Conservation (phyloP, 1,284 basidiomycete species). For the Sporisorium iseilematis-ciliati region DNA sequence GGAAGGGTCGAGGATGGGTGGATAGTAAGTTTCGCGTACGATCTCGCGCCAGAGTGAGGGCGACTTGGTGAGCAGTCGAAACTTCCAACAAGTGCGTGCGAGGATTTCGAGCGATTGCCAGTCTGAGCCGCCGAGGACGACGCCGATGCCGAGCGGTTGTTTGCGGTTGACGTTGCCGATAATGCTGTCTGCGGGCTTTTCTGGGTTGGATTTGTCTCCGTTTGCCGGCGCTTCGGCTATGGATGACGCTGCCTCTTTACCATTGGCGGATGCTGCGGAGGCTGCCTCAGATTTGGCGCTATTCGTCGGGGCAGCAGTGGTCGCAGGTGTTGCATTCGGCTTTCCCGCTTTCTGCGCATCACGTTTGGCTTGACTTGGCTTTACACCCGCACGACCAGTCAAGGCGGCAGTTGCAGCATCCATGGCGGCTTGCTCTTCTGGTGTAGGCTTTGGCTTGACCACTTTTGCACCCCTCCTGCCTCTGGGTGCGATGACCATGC, state of each 20-base stretch:
- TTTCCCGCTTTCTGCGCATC: constrained; percentile 14
- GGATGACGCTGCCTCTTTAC: constrained; percentile 1
- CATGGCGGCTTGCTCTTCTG: constrained; percentile 42
- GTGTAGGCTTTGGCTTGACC: constrained; percentile 41
- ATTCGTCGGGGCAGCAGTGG: not conserved
- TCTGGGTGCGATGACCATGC: constrained; percentile 48
- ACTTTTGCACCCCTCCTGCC: constrained; percentile 58
- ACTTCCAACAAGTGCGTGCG: constrained; percentile 62
- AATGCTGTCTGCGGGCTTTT: constrained; percentile 16
- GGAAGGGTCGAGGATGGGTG: constrained; percentile 46
- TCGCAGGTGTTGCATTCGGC: not conserved
- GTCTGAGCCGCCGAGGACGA: constrained; percentile 62
- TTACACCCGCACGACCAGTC: constrained; percentile 12
- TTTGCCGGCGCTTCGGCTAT: not conserved
- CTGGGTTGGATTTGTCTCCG: constrained; percentile 11
- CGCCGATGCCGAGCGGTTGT: constrained; percentile 48
- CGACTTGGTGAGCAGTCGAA: constrained; percentile 60
- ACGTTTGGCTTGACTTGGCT: not conserved
- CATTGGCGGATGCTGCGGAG: not conserved
- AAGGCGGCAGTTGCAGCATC: constrained; percentile 35
- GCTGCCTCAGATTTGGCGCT: not conserved
- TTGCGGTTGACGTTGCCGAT: constrained; percentile 21
- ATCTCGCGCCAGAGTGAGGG: constrained; percentile 61
- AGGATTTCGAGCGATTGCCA: constrained; percentile 61
- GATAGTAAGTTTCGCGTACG: constrained; percentile 58